phyloP scores from a whole-genome alignment of 805 yeast species.

The Isabelozyma heimii region DNA sequence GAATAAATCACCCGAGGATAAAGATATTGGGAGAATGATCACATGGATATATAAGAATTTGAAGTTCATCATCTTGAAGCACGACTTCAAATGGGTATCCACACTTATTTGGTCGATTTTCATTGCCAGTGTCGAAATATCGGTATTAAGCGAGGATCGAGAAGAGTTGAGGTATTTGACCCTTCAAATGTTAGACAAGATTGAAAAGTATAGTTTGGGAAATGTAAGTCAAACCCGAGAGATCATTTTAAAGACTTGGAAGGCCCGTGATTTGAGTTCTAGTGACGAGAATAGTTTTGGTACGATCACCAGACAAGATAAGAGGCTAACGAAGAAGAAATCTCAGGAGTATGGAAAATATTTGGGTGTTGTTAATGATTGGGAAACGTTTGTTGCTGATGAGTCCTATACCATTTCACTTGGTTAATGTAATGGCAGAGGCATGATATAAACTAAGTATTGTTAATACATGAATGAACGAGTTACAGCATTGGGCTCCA shows the following conservation, averaged over 20 bases:
- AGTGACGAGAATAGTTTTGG: conserved; percentile 18
- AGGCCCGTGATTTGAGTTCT: conserved; percentile 22
- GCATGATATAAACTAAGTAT: too few relatives aligned
- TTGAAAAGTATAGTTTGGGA: conserved; percentile 24
- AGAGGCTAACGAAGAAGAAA: not conserved
- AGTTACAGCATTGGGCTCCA: too few relatives aligned
- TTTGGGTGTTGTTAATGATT: conserved; percentile 22
- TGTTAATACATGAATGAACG: too few relatives aligned
- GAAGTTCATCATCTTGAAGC: conserved; percentile 21
- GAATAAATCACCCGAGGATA: conserved; percentile 21
- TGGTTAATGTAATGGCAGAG: conserved; percentile 9
- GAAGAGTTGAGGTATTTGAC: conserved; percentile 24
- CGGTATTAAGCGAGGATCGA: conserved; percentile 16
- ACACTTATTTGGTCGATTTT: conserved; percentile 30
- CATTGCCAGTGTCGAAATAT: conserved; percentile 24
- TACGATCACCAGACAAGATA: conserved; percentile 1
- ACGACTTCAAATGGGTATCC: conserved; percentile 26
- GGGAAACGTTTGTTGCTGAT: conserved; percentile 30
- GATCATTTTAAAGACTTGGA: conserved; percentile 24
- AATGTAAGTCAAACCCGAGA: conserved; percentile 21
- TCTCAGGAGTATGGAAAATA: not conserved
- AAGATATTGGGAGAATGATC: conserved; percentile 11
- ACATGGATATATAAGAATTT: conserved; percentile 14
- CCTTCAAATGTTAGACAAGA: conserved; percentile 19
- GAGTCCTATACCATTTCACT: conserved; percentile 20